phyloP scores from a whole-genome alignment of 2,329 filamentous ascomycete genomes.

The Botrytis elliptica region DNA sequence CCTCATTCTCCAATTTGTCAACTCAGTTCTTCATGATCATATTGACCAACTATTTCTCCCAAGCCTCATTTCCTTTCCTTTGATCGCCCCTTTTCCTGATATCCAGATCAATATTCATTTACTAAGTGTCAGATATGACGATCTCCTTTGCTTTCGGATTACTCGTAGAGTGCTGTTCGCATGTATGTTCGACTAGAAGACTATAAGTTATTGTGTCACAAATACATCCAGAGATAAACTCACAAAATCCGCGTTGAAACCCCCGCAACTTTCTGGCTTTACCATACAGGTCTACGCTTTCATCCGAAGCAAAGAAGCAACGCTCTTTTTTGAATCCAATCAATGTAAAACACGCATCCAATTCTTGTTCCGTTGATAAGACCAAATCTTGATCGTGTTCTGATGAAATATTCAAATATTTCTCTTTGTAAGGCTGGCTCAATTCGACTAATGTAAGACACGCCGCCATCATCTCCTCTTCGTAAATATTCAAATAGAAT shows the following conservation, averaged over 20 bases:
- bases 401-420: background rate
- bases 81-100: background rate
- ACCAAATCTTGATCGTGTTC: background rate
- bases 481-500: background rate
- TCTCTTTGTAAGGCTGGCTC: background rate
- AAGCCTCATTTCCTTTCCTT: background rate
- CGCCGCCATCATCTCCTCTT: background rate
- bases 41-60: background rate
- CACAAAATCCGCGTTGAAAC: background rate
- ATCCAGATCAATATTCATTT: rapidly evolving
- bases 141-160: background rate
- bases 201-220: background rate
- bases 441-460: background rate
- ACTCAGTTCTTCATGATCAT: background rate
- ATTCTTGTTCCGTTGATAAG: background rate
- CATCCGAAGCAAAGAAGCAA: background rate
- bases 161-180: background rate
- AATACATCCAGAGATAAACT: background rate
- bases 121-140: background rate
- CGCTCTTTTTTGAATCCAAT: background rate
- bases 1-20: rapidly evolving
- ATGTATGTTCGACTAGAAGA: background rate
- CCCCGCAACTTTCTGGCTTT: background rate
- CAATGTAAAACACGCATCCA: background rate
- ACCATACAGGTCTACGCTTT: background rate